Evolutionary conservation across 805 yeast genomes (phyloP).

Genomic region (Cyberlindnera saturnus): DNA sequence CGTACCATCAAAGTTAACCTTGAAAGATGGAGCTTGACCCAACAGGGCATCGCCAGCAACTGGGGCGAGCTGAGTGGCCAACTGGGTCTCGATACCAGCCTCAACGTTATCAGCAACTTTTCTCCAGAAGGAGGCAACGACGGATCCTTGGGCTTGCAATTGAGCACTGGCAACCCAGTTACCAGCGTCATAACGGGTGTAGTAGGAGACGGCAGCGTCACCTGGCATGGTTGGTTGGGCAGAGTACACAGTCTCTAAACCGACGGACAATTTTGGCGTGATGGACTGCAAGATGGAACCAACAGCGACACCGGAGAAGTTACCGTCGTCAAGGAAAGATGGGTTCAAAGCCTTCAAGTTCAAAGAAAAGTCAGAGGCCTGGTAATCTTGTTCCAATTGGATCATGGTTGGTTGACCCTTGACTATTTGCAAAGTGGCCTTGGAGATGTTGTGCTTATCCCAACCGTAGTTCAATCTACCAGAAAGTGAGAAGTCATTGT

Average conservation of each 20-base stretch:
- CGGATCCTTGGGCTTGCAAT: conserved; percentile 86
- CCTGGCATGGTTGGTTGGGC: conserved; percentile 72
- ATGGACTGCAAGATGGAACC: conserved; percentile 88
- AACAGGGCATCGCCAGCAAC: conserved; percentile 60
- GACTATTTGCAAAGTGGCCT: conserved; percentile 83
- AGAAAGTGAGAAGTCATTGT: conserved; percentile 75
- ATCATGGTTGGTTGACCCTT: conserved; percentile 88
- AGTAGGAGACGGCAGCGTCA: conserved; percentile 85
- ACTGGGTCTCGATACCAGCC: conserved; percentile 86
- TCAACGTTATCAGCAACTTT: conserved; percentile 88
- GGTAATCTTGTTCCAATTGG: conserved; percentile 94
- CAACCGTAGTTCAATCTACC: conserved; percentile 92
- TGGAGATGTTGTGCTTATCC: conserved; percentile 72
- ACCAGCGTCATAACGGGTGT: conserved; percentile 82
- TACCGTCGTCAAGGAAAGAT: conserved; percentile 55
- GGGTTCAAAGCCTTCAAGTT: conserved; percentile 93
- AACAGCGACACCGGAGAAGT: conserved; percentile 86
- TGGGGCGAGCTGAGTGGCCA: conserved; percentile 72
- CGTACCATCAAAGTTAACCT: conserved; percentile 82
- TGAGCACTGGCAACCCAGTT: conserved; percentile 94
- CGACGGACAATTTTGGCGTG: conserved; percentile 77
- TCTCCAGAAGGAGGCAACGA: conserved; percentile 90
- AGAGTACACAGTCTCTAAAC: conserved; percentile 89
- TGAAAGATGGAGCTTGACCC: conserved; percentile 76
- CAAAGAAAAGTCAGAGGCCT: conserved; percentile 80